These are phyloP conservation scores for Keithomyces neogunnii DNA, from an alignment of 2,329 filamentous ascomycete species.

Conservation along the genomic window DNA sequence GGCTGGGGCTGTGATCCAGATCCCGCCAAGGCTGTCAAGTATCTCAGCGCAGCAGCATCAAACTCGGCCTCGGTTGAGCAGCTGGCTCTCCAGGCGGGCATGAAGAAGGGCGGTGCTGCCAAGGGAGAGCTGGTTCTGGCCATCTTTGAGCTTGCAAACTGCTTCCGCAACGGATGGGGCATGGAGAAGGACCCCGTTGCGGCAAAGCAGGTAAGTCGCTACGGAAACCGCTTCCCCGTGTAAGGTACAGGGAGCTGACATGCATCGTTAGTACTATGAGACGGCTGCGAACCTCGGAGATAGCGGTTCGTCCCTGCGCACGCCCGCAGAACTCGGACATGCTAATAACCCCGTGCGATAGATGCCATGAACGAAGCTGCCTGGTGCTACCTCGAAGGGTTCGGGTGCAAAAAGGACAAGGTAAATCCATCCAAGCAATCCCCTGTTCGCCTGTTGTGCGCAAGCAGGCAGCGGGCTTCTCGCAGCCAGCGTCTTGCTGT, in stretches of 20 bases:
- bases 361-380: constrained; percentile 97
- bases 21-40: constrained; percentile 65
- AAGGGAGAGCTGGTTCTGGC: constrained; percentile 95
- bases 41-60: constrained; percentile 79
- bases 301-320: constrained; percentile 44
- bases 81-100: constrained; percentile 73
- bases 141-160: constrained; percentile 91
- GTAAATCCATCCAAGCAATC: constrained; percentile 44
- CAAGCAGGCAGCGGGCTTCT: too few relatives aligned
- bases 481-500: too few relatives aligned
- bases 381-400: constrained; percentile 96
- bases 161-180: constrained; percentile 92
- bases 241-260: not conserved
- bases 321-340: not conserved
- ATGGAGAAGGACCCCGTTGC: constrained; percentile 78
- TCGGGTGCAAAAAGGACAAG: constrained; percentile 97
- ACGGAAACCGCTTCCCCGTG: not conserved
- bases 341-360: constrained; percentile 18
- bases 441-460: too few relatives aligned
- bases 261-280: constrained; percentile 71
- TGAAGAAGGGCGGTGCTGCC: constrained; percentile 87
- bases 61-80: constrained; percentile 85
- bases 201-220: constrained; percentile 56
- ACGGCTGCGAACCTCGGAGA: constrained; percentile 95
- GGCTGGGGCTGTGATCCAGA: constrained; percentile 83